phyloP scores from a whole-genome alignment of 192 early-diverging fungal species.

The Tieghemiomyces parasiticus region DNA sequence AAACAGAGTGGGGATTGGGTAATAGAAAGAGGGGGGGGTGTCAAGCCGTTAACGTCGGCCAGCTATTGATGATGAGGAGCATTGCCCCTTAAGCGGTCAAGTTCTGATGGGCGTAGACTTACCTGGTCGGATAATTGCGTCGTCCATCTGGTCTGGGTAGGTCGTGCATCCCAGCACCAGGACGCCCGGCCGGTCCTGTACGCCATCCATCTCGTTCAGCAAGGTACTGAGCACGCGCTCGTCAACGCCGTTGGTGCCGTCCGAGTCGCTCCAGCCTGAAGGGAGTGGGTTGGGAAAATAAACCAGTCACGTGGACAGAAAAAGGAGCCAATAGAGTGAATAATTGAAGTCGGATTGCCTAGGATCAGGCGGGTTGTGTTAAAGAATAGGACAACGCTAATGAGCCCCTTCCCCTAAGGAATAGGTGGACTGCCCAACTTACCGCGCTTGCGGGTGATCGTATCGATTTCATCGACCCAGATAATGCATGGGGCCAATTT shows the following conservation, averaged over 20 bases:
- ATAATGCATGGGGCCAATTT: conserved; percentile 78
- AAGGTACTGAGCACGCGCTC: conserved; percentile 84
- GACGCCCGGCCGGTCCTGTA: conserved; percentile 67
- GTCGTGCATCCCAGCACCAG: conserved; percentile 90
- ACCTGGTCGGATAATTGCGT: conserved; percentile 61
- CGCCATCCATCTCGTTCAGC: conserved; percentile 98
- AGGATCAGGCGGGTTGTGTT: too few species aligned
- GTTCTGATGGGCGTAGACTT: too few species aligned
- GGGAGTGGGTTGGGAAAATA: too few species aligned
- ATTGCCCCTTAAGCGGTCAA: too few species aligned
- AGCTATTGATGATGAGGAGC: too few species aligned
- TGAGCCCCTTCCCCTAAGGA: too few species aligned
- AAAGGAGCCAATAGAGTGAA: too few species aligned
- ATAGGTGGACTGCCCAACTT: conserved; percentile 9
- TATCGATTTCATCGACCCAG: conserved; percentile 92
- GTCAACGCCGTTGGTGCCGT: conserved; percentile 58
- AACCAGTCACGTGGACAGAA: too few species aligned
- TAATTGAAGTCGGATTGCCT: too few species aligned
- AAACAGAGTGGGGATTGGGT: conserved; percentile 11
- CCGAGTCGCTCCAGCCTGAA: conserved; percentile 29
- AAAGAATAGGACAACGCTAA: too few species aligned
- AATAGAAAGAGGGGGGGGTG: too few species aligned
- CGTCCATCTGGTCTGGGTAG: conserved; percentile 73
- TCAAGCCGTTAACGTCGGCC: too few species aligned
- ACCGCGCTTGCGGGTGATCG: conserved; percentile 72